Evolutionary conservation across 257 asterid species (phyloP).

Genomic region (Solanum corneliomulleri): DNA sequence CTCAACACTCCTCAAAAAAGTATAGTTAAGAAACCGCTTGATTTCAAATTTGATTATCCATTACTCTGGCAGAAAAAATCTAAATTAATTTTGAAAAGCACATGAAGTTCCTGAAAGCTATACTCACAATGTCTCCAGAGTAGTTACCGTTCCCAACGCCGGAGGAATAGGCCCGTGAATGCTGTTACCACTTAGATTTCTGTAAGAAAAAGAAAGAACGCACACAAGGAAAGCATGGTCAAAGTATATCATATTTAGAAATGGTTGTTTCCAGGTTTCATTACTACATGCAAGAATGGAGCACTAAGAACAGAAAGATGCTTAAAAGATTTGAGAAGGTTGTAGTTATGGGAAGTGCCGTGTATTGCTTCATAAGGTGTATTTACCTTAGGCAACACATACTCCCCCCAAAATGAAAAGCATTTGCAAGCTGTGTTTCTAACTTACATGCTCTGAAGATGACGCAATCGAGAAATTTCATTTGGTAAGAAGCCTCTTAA

Average conservation of each 20-base stretch:
- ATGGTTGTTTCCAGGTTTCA: background rate
- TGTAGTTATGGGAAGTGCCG: background rate
- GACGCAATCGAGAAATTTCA: slow-evolving; percentile 58
- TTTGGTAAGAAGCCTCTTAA: slow-evolving; percentile 72
- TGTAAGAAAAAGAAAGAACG: slow-evolving; percentile 14
- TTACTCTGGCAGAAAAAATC: background rate
- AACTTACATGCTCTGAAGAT: slow-evolving; percentile 96
- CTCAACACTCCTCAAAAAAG: background rate
- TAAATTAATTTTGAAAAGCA: background rate
- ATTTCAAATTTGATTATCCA: background rate
- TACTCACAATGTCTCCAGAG: slow-evolving; percentile 68
- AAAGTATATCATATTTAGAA: background rate
- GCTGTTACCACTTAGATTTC: slow-evolving; percentile 92
- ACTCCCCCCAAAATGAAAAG: background rate
- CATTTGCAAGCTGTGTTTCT: background rate
- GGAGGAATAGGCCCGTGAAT: slow-evolving; percentile 73
- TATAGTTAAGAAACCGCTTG: background rate
- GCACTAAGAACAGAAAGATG: background rate
- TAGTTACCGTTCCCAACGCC: slow-evolving; percentile 55
- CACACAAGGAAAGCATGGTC: background rate
- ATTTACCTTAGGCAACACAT: background rate
- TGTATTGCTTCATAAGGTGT: background rate
- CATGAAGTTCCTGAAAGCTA: background rate
- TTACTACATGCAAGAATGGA: background rate
- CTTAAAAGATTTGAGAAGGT: background rate